phyloP scores from a whole-genome alignment of 495 filamentous ascomycete genomes.

The Podospora conica region DNA sequence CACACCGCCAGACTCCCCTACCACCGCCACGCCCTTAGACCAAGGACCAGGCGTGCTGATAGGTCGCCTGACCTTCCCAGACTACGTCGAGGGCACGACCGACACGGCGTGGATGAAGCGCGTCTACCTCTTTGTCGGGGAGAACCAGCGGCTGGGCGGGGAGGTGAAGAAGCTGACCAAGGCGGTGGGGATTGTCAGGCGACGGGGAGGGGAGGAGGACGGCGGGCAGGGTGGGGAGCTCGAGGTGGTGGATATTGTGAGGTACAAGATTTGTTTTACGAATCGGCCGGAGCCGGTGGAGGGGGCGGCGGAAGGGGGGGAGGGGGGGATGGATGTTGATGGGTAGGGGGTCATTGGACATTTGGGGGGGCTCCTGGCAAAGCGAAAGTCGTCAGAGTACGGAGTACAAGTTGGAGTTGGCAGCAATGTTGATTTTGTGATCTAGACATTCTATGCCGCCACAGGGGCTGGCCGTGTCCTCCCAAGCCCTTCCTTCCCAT shows the following conservation, averaged over 20 bases:
- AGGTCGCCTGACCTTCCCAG: slow-evolving; percentile 74
- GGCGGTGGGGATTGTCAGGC: slow-evolving; percentile 70
- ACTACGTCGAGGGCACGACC: slow-evolving; percentile 47
- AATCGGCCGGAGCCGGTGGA: slow-evolving; percentile 78
- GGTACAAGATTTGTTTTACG: slow-evolving; percentile 84
- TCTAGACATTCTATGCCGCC: not conserved
- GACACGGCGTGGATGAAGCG: slow-evolving; percentile 75
- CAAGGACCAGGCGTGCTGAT: slow-evolving; percentile 43
- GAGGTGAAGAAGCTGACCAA: slow-evolving; percentile 80
- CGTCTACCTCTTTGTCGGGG: slow-evolving; percentile 80
- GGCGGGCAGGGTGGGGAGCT: slow-evolving; percentile 32
- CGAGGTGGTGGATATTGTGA: slow-evolving; percentile 76
- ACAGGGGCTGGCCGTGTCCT: slow-evolving; percentile 52
- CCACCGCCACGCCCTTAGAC: not conserved
- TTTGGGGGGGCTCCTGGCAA: not conserved
- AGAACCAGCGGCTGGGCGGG: slow-evolving; percentile 82
- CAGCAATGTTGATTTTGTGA: not conserved
- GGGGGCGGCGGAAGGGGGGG: not conserved
- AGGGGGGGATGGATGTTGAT: not conserved
- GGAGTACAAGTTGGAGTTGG: not conserved
- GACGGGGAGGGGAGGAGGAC: slow-evolving; percentile 29
- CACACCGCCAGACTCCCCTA: slow-evolving; percentile 6
- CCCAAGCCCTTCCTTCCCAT: slow-evolving; percentile 85
- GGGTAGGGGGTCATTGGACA: not conserved
- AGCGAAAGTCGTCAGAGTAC: not conserved